Evolutionary conservation across 495 filamentous ascomycete genomes (phyloP).

Genomic region (Neurospora intermedia): DNA sequence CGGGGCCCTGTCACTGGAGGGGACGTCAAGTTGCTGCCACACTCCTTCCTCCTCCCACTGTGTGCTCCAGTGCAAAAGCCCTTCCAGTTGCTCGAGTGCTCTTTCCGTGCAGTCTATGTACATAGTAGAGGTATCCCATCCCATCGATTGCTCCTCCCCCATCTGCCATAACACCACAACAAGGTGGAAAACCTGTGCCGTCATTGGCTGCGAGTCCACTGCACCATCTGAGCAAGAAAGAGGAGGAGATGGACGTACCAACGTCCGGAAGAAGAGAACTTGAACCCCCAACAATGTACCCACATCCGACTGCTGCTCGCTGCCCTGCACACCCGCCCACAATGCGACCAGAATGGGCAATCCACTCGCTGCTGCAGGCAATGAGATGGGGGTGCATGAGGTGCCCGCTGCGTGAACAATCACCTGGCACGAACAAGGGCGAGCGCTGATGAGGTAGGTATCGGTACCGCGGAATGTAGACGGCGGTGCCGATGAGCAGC

Average conservation of each 20-base stretch:
- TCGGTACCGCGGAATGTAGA: neutral
- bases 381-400: neutral
- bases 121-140: neutral
- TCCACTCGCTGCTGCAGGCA: neutral
- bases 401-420: neutral
- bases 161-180: neutral
- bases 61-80: neutral
- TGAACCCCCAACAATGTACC: neutral
- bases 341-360: neutral
- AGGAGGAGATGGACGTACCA: neutral
- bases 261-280: neutral
- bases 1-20: neutral
- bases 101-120: neutral
- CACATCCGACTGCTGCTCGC: neutral
- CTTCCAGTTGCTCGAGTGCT: neutral
- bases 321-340: neutral
- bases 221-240: neutral
- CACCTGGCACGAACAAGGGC: neutral
- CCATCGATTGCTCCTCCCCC: neutral
- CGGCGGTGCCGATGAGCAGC: neutral
- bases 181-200: neutral
- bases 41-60: neutral
- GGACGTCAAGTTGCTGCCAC: neutral
- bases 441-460: neutral
- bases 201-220: neutral